These are phyloP conservation scores for Melaleuca quinquenervia DNA, from an alignment of 345 rosid species.

Conservation along the genomic window DNA sequence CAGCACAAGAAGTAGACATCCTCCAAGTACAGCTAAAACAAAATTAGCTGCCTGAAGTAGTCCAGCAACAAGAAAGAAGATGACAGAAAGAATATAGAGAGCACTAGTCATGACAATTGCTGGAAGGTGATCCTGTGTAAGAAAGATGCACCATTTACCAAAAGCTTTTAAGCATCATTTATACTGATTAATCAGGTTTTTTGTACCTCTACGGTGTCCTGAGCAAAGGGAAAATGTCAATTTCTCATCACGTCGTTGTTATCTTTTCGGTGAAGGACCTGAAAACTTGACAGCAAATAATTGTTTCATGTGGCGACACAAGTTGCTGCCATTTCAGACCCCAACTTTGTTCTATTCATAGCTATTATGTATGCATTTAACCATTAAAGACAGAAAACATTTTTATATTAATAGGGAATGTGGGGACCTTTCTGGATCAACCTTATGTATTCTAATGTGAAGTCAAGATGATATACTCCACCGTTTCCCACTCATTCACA, in stretches of 20 bases:
- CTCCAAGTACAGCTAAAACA: conserved; percentile 6
- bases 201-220: not conserved
- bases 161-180: not conserved
- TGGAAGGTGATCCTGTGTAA: not conserved
- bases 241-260: not conserved
- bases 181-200: not conserved
- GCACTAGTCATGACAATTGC: not conserved
- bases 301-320: not conserved
- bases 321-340: not conserved
- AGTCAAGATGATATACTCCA: not conserved
- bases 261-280: not conserved
- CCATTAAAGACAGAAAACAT: not conserved
- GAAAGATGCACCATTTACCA: not conserved
- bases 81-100: conserved; percentile 7
- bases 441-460: not conserved
- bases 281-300: not conserved
- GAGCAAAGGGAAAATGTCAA: not conserved
- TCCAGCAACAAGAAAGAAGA: conserved; percentile 5
- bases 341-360: not conserved
- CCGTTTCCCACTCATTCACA: not conserved
- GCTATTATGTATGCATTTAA: not conserved
- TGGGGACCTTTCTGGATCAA: not conserved
- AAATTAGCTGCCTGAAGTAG: not conserved
- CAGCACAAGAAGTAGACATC: not conserved
- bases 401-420: not conserved